phyloP scores from a whole-genome alignment of 1,284 basidiomycete species.

The Fomitopsis schrenkii region DNA sequence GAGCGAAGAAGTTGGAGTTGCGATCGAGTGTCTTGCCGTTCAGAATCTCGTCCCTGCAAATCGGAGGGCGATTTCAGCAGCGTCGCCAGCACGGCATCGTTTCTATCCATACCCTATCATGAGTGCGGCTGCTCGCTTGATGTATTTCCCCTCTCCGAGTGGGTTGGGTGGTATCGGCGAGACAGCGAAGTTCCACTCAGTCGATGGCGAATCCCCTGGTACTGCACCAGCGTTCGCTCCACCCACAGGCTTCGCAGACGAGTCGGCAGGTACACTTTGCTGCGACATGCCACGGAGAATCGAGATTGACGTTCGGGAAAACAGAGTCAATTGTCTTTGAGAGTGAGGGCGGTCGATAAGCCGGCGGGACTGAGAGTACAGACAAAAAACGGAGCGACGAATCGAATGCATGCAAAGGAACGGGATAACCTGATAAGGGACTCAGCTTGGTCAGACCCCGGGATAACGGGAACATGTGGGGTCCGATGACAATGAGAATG shows the following conservation, averaged over 20 bases:
- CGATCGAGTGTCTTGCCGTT: constrained; percentile 87
- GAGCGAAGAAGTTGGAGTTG: constrained; percentile 83
- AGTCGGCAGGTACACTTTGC: constrained; percentile 8
- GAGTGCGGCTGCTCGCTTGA: constrained; percentile 68
- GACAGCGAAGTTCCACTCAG: constrained; percentile 39
- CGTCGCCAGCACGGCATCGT: neutral
- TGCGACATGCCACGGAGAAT: constrained; percentile 1
- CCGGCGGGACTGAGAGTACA: constrained; percentile 9
- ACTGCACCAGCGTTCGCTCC: neutral
- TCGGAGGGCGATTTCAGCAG: neutral
- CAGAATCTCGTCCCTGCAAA: constrained; percentile 71
- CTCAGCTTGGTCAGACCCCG: neutral
- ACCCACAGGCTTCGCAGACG: constrained; percentile 6
- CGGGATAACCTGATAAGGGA: neutral
- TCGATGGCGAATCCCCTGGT: constrained; percentile 1
- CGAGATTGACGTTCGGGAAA: neutral
- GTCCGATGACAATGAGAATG: neutral
- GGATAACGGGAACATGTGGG: neutral
- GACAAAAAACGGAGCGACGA: neutral
- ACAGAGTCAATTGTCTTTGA: neutral
- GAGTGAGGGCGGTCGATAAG: neutral
- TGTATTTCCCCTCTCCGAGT: constrained; percentile 63
- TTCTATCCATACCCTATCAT: constrained; percentile 63
- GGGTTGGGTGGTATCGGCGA: constrained; percentile 60
- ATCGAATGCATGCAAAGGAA: neutral